Base-by-base conservation (phyloP, 306 rosid genomes). In the Astragalus membranaceus region DNA sequence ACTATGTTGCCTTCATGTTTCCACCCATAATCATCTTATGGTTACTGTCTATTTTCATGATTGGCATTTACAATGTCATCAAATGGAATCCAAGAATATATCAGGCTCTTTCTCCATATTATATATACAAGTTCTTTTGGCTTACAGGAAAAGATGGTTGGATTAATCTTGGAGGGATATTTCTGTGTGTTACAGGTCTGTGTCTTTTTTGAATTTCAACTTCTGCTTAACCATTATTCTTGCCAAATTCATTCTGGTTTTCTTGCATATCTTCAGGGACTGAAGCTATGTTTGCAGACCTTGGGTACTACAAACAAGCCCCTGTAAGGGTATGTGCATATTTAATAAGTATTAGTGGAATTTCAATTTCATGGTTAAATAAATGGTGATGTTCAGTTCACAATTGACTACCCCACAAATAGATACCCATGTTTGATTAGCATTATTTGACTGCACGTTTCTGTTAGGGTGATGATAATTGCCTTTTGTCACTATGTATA, bases 201-300 rank as follows among this genome's bases (percentile, higher is more conserved):
- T 69, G 56, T 65, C 41, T 13, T 43, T 59, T 41, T 43, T 26
- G 62, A 64, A 75, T 39, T 56, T 74, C 61, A 56, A 67, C 71
- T 67, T 57, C 61, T 64, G 58, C 2, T 49, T 30, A 53, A 54
- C 58, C 54, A 69, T 64, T 72, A 57, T 33, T 41, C 29, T 70
- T 60, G 37, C 70, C 41, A 59, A 59, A 72, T 61, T 67, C 69
- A 64, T 77, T 67, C 59, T 59, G 74, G 43, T 59, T 80, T 72
- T 80, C 51, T 80, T 68, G 80, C 64, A 49, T 58, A 47, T 74
- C 64, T 84, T 73, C 87, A 92, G 96, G 96, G 76, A 85, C 86
- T 61, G 94, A 89, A 75, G 89, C 93, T 48, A 79, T 92, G 90
- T 85, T 89, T 87, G 69, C 82, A n/a, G 91, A 92, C 84, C 88